Evolutionary conservation across 176 grass and related monocot species (phyloP).

Genomic region (Oryza meridionalis): DNA sequence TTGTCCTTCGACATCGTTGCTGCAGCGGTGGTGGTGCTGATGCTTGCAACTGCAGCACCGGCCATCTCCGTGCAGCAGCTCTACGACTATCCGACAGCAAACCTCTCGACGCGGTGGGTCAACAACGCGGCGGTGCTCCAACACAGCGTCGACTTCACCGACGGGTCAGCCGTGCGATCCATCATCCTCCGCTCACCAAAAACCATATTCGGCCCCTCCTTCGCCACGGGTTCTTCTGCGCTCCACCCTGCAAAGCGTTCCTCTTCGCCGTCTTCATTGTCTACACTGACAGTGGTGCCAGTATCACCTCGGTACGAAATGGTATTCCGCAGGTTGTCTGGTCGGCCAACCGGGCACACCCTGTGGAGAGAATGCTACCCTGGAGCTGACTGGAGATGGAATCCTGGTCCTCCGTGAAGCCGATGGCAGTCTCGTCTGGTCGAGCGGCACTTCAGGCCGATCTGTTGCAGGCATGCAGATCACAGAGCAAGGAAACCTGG

Average conservation of each 20-base stretch:
- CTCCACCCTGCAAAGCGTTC: conserved; percentile 19
- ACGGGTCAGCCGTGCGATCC: background rate
- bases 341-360: background rate
- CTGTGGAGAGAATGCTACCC: conserved; percentile 34
- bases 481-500: background rate
- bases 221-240: background rate
- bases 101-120: background rate
- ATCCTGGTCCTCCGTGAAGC: conserved; percentile 19
- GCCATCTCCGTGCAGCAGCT: background rate
- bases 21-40: too few relatives aligned
- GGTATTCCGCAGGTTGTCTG: background rate
- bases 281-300: background rate
- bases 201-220: background rate
- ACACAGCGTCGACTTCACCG: rapidly evolving
- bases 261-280: conserved; percentile 31
- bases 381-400: background rate
- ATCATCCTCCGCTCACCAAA: background rate
- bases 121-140: background rate
- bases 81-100: background rate
- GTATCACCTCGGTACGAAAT: background rate
- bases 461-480: background rate
- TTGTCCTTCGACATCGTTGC: too few relatives aligned
- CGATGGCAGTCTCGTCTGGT: conserved; percentile 34
- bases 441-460: background rate
- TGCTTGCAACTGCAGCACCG: too few relatives aligned